phyloP scores from a whole-genome alignment of 2,329 filamentous ascomycete genomes.

The Colletotrichum lupini region DNA sequence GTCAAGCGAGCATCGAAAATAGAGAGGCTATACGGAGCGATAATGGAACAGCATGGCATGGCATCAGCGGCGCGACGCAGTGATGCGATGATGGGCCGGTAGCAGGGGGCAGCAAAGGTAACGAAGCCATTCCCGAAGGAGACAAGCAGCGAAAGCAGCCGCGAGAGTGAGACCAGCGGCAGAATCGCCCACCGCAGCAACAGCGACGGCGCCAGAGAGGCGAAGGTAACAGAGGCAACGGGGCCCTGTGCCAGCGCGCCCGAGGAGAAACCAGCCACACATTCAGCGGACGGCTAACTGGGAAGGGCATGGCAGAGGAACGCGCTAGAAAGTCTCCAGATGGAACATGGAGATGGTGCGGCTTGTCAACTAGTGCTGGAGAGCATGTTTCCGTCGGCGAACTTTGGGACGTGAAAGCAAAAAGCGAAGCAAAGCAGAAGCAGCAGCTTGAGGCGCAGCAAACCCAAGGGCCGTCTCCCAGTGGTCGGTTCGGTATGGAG shows the following conservation, averaged over 20 bases:
- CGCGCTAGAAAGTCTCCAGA: conserved; percentile 30
- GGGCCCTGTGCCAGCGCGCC: conserved; percentile 6
- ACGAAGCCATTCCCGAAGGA: conserved; percentile 15
- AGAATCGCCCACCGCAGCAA: not conserved
- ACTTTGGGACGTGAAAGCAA: not conserved
- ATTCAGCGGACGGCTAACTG: conserved; percentile 15
- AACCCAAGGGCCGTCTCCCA: not conserved
- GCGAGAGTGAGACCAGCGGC: not conserved
- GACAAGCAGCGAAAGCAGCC: conserved; percentile 8
- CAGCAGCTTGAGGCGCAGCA: conserved; percentile 24
- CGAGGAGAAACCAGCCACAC: conserved; percentile 4
- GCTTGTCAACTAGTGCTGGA: not conserved
- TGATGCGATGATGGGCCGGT: conserved; percentile 24
- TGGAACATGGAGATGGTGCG: not conserved
- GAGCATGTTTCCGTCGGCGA: conserved; percentile 5
- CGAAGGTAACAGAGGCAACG: conserved; percentile 17
- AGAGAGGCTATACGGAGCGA: conserved; percentile 20
- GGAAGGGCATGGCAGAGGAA: conserved; percentile 23
- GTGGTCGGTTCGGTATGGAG: not conserved
- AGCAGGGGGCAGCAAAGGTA: conserved; percentile 11
- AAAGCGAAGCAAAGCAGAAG: not conserved
- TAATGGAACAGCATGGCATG: not conserved
- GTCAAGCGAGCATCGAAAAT: conserved; percentile 13
- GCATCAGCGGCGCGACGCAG: conserved; percentile 29
- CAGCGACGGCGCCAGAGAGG: not conserved